Evolutionary conservation across 225 moss, liverwort and hornwort genomes (phyloP), one percentile per base, ranked within the genome.

Genomic region (Physcomitrellopsis africana): DNA sequence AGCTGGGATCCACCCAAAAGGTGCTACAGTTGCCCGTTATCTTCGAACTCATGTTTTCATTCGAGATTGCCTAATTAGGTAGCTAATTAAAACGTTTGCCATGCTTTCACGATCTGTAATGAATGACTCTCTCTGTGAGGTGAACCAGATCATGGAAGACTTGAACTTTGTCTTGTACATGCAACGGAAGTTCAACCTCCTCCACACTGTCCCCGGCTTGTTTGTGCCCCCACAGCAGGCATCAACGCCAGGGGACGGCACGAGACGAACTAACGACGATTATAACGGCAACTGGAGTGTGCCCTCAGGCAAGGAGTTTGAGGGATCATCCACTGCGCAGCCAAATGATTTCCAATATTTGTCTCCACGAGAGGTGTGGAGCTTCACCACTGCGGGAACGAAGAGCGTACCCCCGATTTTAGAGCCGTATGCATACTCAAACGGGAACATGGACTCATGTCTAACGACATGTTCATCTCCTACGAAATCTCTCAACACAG

Each of bases 401-500:
- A 82, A 78, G 26, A 51, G 74, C 32, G 32, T 37, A 0, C 51
- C 82, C 2, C 59, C 82, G 0, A 69, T 65, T 3, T 22, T 42
- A 0, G 75, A 67, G 26, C 10, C 57, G 0, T 37, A 37, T 7
- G 32, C 32, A 8, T 7, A 68, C 7, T 29, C 76, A 8, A 37
- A 11, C 12, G 15, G 15, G 7, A 15, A 49, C 49, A 3, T 15
- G 49, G 11, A 49, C 1, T 2, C 49, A 17, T 70, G 56, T 44
- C 68, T 29, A 8, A 51, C 37, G 11, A 85, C 87, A 11, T 86
- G 82, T 9, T 82, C 92, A 1, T 87, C 89, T 27, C 83, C 89
- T 9, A 83, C 87, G 0, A 92, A 92, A 49, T 72, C 78, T 14
- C 77, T 89, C 12, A 89, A 85, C 68, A 87, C 81, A 3, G 92